These are phyloP conservation scores for Trichosphaerium sp. DNA, from an alignment of 78 protist genomes.

Conservation along the genomic window DNA sequence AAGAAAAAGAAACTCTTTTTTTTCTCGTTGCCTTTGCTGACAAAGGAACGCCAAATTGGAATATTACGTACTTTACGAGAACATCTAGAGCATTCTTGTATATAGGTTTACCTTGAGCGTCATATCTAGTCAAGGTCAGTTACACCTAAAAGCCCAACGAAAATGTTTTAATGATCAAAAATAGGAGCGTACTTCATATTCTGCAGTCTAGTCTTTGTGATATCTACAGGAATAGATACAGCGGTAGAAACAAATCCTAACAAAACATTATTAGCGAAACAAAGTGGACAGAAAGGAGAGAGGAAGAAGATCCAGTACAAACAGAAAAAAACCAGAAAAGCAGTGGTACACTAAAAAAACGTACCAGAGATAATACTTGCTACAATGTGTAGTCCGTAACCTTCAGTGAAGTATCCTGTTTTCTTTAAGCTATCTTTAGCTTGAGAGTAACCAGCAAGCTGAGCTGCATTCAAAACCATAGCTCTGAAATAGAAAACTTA, in stretches of 20 bases:
- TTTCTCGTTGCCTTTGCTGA: neutral
- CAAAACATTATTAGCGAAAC: neutral
- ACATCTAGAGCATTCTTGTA: neutral
- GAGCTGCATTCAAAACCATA: conserved; percentile 62
- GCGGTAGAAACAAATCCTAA: too few species aligned
- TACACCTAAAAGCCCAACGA: neutral
- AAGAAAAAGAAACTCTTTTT: neutral
- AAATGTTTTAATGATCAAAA: too few species aligned
- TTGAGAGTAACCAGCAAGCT: conserved; percentile 42
- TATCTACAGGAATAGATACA: too few species aligned
- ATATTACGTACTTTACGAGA: neutral
- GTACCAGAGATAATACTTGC: too few species aligned
- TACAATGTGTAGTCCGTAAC: conserved; percentile 25
- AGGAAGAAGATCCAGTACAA: neutral
- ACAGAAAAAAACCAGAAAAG: neutral
- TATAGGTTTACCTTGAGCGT: neutral
- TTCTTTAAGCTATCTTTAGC: conserved; percentile 35
- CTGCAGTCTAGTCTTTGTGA: too few species aligned
- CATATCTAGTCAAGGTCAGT: neutral
- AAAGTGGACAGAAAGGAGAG: neutral
- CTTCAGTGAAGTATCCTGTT: conserved; percentile 24
- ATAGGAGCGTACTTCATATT: too few species aligned
- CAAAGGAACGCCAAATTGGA: neutral
- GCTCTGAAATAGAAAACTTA: too few species aligned
- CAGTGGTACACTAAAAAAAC: conserved; percentile 9